Percentiles rank a stretch among this genome's conserved stretches.
Evolutionary conservation across 1,139 yeast species (phyloP).

Genomic region (Protomyces gravidus): DNA sequence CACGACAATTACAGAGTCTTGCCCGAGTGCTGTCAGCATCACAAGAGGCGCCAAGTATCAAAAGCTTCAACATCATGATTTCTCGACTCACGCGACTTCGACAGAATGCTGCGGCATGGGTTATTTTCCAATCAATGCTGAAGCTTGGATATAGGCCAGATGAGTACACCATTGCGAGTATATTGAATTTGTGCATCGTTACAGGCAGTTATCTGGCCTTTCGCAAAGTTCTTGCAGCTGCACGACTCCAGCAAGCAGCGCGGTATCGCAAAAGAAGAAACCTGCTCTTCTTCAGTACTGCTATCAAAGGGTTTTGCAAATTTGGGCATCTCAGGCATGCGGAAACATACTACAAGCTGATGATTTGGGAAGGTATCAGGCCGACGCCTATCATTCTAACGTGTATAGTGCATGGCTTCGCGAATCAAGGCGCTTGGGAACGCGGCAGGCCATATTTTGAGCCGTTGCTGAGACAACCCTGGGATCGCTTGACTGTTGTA

Average conservation of each 20-base stretch:
- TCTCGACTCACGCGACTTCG: constrained; percentile 29
- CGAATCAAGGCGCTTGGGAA: constrained; percentile 4
- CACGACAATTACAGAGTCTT: constrained; percentile 3
- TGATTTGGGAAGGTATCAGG: constrained; percentile 9
- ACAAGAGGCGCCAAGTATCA: constrained; percentile 26
- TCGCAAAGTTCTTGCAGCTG: constrained; percentile 23
- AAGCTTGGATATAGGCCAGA: constrained; percentile 28
- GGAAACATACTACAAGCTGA: constrained; percentile 8
- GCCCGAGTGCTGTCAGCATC: constrained; percentile 9
- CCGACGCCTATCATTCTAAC: constrained; percentile 16
- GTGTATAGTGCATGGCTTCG: constrained; percentile 13
- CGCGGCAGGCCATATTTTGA: constrained; percentile 1
- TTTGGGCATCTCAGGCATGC: constrained; percentile 12
- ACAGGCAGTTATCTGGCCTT: constrained; percentile 24
- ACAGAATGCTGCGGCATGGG: constrained; percentile 33
- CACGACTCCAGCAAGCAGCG: constrained; percentile 16
- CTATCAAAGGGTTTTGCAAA: constrained; percentile 19
- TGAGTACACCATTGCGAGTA: constrained; percentile 27
- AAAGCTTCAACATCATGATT: constrained; percentile 32
- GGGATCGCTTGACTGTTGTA: constrained; percentile 18
- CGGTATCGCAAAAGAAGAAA: constrained; percentile 13
- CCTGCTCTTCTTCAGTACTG: constrained; percentile 10
- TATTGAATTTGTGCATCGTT: constrained; percentile 29
- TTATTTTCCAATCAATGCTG: constrained; percentile 31
- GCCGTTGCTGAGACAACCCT: not conserved